These are phyloP conservation scores for Boletus insuetus DNA, from an alignment of 768 basidiomycete species.

Conservation along the genomic window DNA sequence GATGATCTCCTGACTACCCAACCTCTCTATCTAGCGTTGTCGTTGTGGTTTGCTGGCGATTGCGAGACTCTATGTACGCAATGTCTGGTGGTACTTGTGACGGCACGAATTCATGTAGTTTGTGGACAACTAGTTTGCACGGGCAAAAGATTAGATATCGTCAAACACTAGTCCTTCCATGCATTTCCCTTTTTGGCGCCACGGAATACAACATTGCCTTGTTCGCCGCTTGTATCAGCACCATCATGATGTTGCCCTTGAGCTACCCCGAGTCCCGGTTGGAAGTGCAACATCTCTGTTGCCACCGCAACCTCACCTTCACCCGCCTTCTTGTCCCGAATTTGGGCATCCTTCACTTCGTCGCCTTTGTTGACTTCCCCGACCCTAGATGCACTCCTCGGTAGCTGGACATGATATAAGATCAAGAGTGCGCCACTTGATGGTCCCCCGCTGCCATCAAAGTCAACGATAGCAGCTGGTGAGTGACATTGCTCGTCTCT, in stretches of 20 bases:
- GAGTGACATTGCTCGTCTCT: constrained; percentile 8
- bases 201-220: constrained; percentile 26
- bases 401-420: constrained; percentile 25
- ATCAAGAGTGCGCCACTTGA: background rate
- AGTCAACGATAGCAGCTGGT: constrained; percentile 25
- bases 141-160: background rate
- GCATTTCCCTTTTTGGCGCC: background rate
- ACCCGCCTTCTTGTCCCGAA: constrained; percentile 19
- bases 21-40: background rate
- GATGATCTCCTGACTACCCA: background rate
- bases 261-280: background rate
- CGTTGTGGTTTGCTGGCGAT: background rate
- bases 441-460: constrained; percentile 23
- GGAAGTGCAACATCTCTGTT: constrained; percentile 11
- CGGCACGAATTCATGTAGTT: background rate
- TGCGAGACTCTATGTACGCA: background rate
- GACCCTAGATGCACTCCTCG: constrained; percentile 3
- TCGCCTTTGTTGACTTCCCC: background rate
- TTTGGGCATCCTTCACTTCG: constrained; percentile 20
- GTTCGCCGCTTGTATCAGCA: constrained; percentile 2
- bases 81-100: background rate
- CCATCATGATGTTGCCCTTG: background rate
- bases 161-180: background rate
- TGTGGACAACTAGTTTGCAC: background rate
- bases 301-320: constrained; percentile 21